Evolutionary conservation across 805 yeast genomes (phyloP), one percentile per base, ranked within the genome.

Genomic region (Candida corydali): DNA sequence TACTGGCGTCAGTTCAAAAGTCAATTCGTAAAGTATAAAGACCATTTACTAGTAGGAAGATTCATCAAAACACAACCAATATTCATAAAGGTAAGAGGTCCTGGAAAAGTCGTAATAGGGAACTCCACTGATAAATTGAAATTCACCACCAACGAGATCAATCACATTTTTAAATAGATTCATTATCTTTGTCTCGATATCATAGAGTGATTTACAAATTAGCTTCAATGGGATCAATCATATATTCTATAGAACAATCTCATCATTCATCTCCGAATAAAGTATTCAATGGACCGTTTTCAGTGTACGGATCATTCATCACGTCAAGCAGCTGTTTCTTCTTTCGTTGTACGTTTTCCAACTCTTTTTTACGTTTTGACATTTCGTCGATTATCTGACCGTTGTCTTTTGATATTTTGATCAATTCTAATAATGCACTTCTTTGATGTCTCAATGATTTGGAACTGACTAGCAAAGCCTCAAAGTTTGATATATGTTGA

Each of bases 391-490:
- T 68, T 5, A 18, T 15, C 1, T 16, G 3, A 18, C 36, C 32
- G 8, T 30, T 42, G 46, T 68, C 76, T 43, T 78, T 78, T 15
- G 83, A 76, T 38, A 75, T 70, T 33, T 78, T 72, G n/a, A 89
- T 69, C 54, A 86, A 78, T 42, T 85, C 93, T 41, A 86, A 59
- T 59, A 89, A 73, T 17, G 87, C 79, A 17, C 83, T 78, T 44
- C 95, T 71, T 62, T 87, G 95, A 49, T 85, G 93, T 44, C 88
- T 75, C 46, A 82, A 64, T 32, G 80, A 72, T 54, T 80, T 75
- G n/a, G 86, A 79, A 34, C 71, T 73, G 34, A 77, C 74, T 32
- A 89, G 60, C 26, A 77, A 64, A 11, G 64, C 64, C 51, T 86
- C 94, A 45, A 89, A 76, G 38, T 74, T 72, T 34, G 73, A 69